Base-by-base conservation (phyloP, 257 asterid genomes). In the Solanum corneliomulleri region DNA sequence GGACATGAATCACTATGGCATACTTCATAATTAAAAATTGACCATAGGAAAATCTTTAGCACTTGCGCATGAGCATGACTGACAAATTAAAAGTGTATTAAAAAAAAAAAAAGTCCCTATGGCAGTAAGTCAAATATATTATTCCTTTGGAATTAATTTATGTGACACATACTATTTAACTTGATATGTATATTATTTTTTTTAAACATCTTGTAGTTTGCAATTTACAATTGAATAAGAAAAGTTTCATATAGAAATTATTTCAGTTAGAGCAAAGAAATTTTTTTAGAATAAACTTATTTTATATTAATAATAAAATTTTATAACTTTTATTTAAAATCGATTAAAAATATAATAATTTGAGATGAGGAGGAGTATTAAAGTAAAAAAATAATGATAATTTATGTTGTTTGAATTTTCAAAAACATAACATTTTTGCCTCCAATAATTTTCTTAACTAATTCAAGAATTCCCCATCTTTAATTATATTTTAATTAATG, bases 11-110 rank as follows among this genome's bases (percentile, higher is more conserved):
- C 64, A 78, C 64, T 78, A 37, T 27, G 41, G 41, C 84, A 78
- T 78, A 25, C 64, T 45, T 78, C 84, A 78, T 78, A 45, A 78
- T 78, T 66, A 78, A 78, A 78, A 45, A 78, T 78, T 45, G 84
- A 45, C 84, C 66, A 78, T 75, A 75, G 23, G 33, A 23, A 75
- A 21, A 11, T 75, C 35, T 41, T 42, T n/a, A 23, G 7, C 82
- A n/a, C 82, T 23, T 13, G 0, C 42, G 84, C 84, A 78, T 15
- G 84, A 78, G 84, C 66, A 78, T 27, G 42, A 29, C 66, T 27
- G 84, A 78, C 66, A 78, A 45, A 45, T 16, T 78, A 27, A 47
- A 77, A 13, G 31, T 39, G 14, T 47, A 13, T 4, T 9, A 2
- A 2, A 41, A 5, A 45, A 2, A 41, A 5, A 45, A 8, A 2